phyloP scores from a whole-genome alignment of 2,329 filamentous ascomycete genomes.

The Claviceps purpurea region DNA sequence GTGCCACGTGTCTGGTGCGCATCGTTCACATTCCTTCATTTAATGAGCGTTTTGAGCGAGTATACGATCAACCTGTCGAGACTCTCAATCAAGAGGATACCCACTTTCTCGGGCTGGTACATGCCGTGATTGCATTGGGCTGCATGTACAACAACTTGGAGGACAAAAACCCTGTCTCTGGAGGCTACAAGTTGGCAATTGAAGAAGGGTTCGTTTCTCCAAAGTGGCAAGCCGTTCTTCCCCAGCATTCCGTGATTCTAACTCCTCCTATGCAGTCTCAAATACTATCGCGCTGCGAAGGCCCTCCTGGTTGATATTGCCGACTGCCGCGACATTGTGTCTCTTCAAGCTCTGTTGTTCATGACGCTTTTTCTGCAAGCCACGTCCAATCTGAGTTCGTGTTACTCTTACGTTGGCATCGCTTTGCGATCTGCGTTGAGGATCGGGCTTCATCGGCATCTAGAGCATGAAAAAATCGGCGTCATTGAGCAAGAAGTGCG shows the following conservation, averaged over 20 bases:
- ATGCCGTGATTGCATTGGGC: slow-evolving; percentile 57
- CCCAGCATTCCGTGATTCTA: slow-evolving; percentile 8
- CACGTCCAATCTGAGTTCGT: slow-evolving; percentile 64
- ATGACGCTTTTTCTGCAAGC: slow-evolving; percentile 73
- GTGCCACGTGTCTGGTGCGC: slow-evolving; percentile 45
- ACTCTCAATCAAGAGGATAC: slow-evolving; percentile 51
- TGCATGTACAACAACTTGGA: slow-evolving; percentile 55
- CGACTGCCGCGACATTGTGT: slow-evolving; percentile 59
- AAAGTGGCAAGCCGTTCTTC: background rate
- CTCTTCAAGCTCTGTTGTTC: slow-evolving; percentile 63
- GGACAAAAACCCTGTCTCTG: slow-evolving; percentile 32
- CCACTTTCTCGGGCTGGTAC: slow-evolving; percentile 56
- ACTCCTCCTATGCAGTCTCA: slow-evolving; percentile 36
- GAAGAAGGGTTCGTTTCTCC: slow-evolving; percentile 38
- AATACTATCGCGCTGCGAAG: slow-evolving; percentile 59
- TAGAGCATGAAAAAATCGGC: slow-evolving; percentile 49
- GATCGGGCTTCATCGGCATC: slow-evolving; percentile 63
- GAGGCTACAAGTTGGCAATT: slow-evolving; percentile 35
- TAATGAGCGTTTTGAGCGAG: slow-evolving; percentile 58
- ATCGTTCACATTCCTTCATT: slow-evolving; percentile 76
- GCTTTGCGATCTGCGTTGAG: slow-evolving; percentile 62
- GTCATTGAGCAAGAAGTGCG: slow-evolving; percentile 51
- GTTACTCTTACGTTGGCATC: slow-evolving; percentile 70
- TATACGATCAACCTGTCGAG: slow-evolving; percentile 59
- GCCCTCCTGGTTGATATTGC: slow-evolving; percentile 51